These are phyloP conservation scores for Kodamaea sp. DNA, from an alignment of 1,139 yeast species.

Conservation along the genomic window DNA sequence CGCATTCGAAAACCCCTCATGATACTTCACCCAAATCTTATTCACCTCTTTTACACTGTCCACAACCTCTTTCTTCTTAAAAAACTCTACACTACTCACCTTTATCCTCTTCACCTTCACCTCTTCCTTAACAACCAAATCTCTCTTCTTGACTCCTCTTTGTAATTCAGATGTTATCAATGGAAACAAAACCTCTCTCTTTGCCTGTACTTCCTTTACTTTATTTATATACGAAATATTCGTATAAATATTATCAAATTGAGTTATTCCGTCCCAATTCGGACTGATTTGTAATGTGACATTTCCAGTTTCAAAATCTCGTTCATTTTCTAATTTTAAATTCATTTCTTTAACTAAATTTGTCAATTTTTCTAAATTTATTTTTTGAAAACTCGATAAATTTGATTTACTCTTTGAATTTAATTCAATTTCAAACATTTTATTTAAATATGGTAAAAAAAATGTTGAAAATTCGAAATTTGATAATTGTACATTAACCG, in stretches of 20 bases:
- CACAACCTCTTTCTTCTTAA: constrained; percentile 33
- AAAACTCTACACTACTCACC: constrained; percentile 36
- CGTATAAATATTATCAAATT: constrained; percentile 24
- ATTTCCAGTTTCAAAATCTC: constrained; percentile 33
- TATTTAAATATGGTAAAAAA: constrained; percentile 45
- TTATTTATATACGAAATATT: constrained; percentile 14
- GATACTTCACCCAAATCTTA: constrained; percentile 86
- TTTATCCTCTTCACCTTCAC: constrained; percentile 25
- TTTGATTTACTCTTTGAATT: constrained; percentile 27
- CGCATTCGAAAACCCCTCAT: constrained; percentile 93
- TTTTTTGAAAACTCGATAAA: constrained; percentile 23
- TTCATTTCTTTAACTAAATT: constrained; percentile 25
- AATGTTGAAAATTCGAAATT: constrained; percentile 18
- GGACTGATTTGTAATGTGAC: constrained; percentile 32
- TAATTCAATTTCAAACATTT: constrained; percentile 41
- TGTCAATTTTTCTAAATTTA: constrained; percentile 28
- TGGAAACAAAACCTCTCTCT: constrained; percentile 37
- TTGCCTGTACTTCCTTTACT: constrained; percentile 26
- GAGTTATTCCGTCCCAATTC: constrained; percentile 32
- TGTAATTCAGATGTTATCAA: constrained; percentile 42
- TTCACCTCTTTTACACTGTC: constrained; percentile 16
- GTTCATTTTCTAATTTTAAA: constrained; percentile 30
- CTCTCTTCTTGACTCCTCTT: constrained; percentile 16
- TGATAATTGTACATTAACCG: constrained; percentile 24
- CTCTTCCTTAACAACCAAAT: constrained; percentile 20